Evolutionary conservation across 2,329 filamentous ascomycete genomes (phyloP).

Genomic region (Beauveria sp.): DNA sequence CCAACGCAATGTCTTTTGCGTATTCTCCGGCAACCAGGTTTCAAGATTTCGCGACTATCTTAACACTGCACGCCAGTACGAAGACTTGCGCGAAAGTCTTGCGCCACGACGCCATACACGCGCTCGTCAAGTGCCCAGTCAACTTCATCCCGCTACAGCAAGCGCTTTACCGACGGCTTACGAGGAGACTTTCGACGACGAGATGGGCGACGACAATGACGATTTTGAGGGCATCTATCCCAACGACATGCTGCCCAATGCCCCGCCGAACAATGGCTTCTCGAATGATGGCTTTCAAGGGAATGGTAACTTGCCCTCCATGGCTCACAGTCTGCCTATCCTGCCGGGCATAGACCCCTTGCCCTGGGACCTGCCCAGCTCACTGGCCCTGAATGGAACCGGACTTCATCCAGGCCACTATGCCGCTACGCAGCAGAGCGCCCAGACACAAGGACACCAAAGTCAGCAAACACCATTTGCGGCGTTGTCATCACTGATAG

Average conservation of each 20-base stretch:
- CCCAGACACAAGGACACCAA: conserved; percentile 13
- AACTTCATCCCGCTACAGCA: conserved; percentile 12
- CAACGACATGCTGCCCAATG: conserved; percentile 30
- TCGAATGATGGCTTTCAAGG: neutral
- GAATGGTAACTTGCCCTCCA: neutral
- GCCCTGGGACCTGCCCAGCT: neutral
- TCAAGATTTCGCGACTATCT: conserved; percentile 69
- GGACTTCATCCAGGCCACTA: neutral
- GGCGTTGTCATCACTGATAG: conserved; percentile 22
- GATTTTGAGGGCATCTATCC: conserved; percentile 34
- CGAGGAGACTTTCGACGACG: conserved; percentile 33
- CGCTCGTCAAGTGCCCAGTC: conserved; percentile 1
- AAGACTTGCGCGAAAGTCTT: conserved; percentile 32
- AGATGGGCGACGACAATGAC: conserved; percentile 38
- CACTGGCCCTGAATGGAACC: neutral
- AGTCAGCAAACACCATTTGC: conserved; percentile 15
- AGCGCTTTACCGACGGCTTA: conserved; percentile 18
- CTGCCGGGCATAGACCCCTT: neutral
- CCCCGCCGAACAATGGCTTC: conserved; percentile 6
- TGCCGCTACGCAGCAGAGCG: neutral
- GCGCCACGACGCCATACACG: conserved; percentile 14
- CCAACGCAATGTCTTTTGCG: conserved; percentile 92
- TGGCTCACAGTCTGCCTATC: conserved; percentile 8
- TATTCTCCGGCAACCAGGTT: conserved; percentile 88
- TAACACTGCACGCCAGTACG: conserved; percentile 48